Conservation (phyloP, 441 rosid genomes). For the Adansonia madagascariensis region DNA sequence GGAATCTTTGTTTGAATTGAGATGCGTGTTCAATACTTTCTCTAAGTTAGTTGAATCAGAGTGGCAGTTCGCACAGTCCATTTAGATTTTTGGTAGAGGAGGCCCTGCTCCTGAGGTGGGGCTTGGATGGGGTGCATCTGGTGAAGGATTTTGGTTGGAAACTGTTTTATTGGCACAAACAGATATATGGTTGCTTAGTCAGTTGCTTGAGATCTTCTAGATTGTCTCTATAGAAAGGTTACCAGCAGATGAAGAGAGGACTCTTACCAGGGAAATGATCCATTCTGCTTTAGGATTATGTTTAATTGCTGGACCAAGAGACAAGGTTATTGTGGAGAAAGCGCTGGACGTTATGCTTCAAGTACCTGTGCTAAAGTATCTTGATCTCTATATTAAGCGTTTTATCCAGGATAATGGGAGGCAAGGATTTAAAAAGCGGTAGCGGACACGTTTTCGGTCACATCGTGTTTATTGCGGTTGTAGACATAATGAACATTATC, state of each 20-base stretch:
- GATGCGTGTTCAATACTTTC: constrained; percentile 49
- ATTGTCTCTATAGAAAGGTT: constrained; percentile 29
- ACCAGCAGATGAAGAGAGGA: constrained; percentile 42
- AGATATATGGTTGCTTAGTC: constrained; percentile 59
- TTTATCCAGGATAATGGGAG: constrained; percentile 45
- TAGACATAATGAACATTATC: no score
- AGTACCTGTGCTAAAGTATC: constrained; percentile 53
- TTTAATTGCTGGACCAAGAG: constrained; percentile 73
- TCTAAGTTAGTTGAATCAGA: constrained; percentile 52
- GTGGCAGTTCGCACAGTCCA: constrained; percentile 61
- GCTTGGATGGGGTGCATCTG: constrained; percentile 90
- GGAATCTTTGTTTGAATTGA: constrained; percentile 54
- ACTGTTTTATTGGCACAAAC: constrained; percentile 67
- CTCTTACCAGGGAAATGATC: constrained; percentile 42
- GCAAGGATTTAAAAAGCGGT: constrained; percentile 25
- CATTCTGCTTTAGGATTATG: constrained; percentile 63
- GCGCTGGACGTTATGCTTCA: constrained; percentile 61
- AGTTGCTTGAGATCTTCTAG: constrained; percentile 56
- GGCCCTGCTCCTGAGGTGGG: constrained; percentile 91
- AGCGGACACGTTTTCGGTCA: no score
- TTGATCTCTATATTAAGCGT: constrained; percentile 43
- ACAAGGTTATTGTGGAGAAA: constrained; percentile 57
- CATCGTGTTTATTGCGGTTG: no score
- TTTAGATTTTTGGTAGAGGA: constrained; percentile 78
- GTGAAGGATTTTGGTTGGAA: constrained; percentile 86